Base-by-base conservation (phyloP, 306 rosid species). In the Cicer chorassanicum region DNA sequence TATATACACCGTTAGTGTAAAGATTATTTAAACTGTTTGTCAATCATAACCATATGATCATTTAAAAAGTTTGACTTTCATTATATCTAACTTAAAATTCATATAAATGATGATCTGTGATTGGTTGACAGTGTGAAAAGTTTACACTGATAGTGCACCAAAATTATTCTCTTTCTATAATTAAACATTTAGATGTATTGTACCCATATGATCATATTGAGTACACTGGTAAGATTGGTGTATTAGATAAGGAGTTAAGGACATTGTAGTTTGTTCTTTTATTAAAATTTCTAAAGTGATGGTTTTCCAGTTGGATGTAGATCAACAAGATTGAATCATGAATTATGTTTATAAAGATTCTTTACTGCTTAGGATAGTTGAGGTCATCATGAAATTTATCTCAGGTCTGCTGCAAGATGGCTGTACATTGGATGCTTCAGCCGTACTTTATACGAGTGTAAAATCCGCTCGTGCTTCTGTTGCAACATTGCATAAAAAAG, bases 331-430 rank as follows among this genome's bases (percentile, higher is more conserved):
- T 78, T 41, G 64, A 60, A 50, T 18, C 55, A 43, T 60, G 44
- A 13, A 56, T 55, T 51, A 41, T 36, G 45, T 74, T 8, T 38
- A 15, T 42, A 34, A 40, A 57, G 10, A 42, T 78, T 67, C 51
- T 72, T 76, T 74, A 12, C 50, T 19, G 40, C 60, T 43, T 77
- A 21, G 66, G 49, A 54, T 61, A 36, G 10, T 78, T 66, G 63
- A 68, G 44, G 57, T 72, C 71, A 78, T 74, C 45, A 24, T 74
- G 65, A 55, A 48, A 40, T 29, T 69, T 69, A 78, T 87, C 62
- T 77, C 91, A 94, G 98, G 96, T 78, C 87, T 94, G 51, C 59
- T 86, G 80, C 98, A 89, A 85, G 99, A 94, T 64, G 99, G 99
- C 66, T 94, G 99, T 84, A 83, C 51, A 70, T 45, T 80, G 91